Evolutionary conservation across 23 red algal species (phyloP).

Genomic region (Gracilaria domingensis): DNA sequence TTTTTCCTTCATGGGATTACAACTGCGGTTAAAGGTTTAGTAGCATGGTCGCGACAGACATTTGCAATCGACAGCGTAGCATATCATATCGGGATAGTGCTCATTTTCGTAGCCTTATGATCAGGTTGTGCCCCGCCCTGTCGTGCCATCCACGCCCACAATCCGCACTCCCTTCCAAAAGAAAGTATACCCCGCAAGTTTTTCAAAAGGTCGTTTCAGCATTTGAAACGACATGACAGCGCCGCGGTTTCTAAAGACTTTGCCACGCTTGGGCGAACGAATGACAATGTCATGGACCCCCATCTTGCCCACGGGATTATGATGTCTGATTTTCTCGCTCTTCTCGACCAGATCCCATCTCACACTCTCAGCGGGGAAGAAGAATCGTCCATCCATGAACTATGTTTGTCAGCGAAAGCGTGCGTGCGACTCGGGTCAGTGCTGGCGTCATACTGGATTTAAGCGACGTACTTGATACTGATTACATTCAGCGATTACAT

Average conservation of each 20-base stretch:
- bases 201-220: constrained; percentile 15
- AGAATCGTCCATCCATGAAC: constrained; percentile 62
- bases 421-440: neutral
- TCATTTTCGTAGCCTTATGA: too few relatives aligned
- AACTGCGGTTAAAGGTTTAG: too few relatives aligned
- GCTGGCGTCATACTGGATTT: neutral
- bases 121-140: too few relatives aligned
- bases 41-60: too few relatives aligned
- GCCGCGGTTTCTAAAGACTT: constrained; percentile 3
- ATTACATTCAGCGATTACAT: neutral
- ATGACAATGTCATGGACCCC: constrained; percentile 24
- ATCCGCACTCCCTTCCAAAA: constrained; percentile 57
- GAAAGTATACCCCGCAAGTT: constrained; percentile 14
- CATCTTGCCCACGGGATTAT: constrained; percentile 23
- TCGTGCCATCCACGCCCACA: neutral
- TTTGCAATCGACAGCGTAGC: too few relatives aligned
- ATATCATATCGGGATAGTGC: too few relatives aligned
- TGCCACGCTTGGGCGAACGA: neutral
- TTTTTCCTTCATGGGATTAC: too few relatives aligned
- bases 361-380: constrained; percentile 24
- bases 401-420: neutral
- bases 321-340: constrained; percentile 21
- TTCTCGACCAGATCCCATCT: constrained; percentile 15
- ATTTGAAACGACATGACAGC: constrained; percentile 32
- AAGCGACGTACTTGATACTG: constrained; percentile 28